These are phyloP conservation scores for Tricholoma furcatifolium DNA, from an alignment of 768 basidiomycete species.

Conservation along the genomic window DNA sequence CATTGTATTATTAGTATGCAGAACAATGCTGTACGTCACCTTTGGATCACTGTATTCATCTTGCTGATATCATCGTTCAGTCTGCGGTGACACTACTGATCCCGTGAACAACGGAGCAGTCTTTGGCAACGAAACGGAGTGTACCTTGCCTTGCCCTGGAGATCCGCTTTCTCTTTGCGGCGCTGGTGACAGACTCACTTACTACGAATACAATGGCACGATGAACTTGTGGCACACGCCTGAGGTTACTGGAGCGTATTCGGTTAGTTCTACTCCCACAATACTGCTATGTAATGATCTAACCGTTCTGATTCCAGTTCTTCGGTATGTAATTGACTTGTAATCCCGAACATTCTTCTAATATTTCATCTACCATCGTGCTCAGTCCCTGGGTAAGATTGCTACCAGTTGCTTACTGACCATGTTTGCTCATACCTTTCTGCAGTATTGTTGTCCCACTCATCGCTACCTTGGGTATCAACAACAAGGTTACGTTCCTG, in stretches of 20 bases:
- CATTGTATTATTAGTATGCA: conserved; percentile 40
- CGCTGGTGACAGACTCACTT: conserved; percentile 48
- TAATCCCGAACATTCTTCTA: not conserved
- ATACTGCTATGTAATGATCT: not conserved
- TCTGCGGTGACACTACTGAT: conserved; percentile 68
- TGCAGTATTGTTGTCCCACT: conserved; percentile 67
- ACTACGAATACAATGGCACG: conserved; percentile 52
- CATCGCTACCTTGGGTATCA: conserved; percentile 73
- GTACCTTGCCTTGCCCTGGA: conserved; percentile 60
- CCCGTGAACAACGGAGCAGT: conserved; percentile 39
- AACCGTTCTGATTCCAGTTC: conserved; percentile 31
- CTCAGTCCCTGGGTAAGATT: conserved; percentile 47
- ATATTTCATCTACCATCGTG: not conserved
- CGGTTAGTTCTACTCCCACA: conserved; percentile 41
- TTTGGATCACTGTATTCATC: not conserved
- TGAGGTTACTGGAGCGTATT: conserved; percentile 62
- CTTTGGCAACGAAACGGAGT: conserved; percentile 41
- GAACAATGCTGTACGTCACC: conserved; percentile 67
- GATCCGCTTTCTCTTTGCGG: conserved; percentile 73
- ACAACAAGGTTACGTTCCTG: conserved; percentile 79
- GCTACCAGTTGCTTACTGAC: not conserved
- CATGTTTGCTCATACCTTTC: conserved; percentile 1
- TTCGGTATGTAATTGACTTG: conserved; percentile 36
- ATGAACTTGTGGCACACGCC: conserved; percentile 68
- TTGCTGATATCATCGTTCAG: conserved; percentile 30